These are phyloP conservation scores for Ophiostoma perfectum DNA, from an alignment of 2,329 filamentous ascomycete species.

Conservation along the genomic window DNA sequence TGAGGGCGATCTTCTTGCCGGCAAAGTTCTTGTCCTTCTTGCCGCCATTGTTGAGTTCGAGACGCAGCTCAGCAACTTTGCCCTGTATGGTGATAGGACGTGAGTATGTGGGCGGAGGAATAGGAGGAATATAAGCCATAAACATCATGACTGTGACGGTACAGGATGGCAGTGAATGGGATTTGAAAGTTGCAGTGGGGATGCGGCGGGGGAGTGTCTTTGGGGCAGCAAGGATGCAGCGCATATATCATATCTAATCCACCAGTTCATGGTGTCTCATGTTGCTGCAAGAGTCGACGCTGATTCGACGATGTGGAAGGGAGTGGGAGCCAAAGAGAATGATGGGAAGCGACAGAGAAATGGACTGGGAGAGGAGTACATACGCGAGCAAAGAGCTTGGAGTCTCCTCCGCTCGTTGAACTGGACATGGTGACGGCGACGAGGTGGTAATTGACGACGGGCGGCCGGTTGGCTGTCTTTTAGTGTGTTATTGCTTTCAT, in stretches of 20 bases:
- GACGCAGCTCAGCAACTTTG: slow-evolving; percentile 95
- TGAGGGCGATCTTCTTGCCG: slow-evolving; percentile 93
- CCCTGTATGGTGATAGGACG: slow-evolving; percentile 67
- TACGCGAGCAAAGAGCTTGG: slow-evolving; percentile 98
- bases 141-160: slow-evolving; percentile 42
- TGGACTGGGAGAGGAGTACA: slow-evolving; percentile 27
- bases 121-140: slow-evolving; percentile 47
- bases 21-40: slow-evolving; percentile 98
- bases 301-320: no score
- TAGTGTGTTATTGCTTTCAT: neutral
- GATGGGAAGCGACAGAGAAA: neutral
- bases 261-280: no score
- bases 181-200: neutral
- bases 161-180: neutral
- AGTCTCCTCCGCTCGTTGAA: slow-evolving; percentile 62
- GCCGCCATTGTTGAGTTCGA: slow-evolving; percentile 84
- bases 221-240: neutral
- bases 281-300: no score
- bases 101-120: slow-evolving; percentile 44
- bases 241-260: neutral
- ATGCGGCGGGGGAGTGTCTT: neutral
- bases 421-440: slow-evolving; percentile 43
- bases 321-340: neutral
- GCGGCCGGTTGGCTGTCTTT: neutral
- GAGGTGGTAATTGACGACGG: neutral